Evolutionary conservation across 768 basidiomycete genomes (phyloP).

Genomic region (Tephrocybe rancida): DNA sequence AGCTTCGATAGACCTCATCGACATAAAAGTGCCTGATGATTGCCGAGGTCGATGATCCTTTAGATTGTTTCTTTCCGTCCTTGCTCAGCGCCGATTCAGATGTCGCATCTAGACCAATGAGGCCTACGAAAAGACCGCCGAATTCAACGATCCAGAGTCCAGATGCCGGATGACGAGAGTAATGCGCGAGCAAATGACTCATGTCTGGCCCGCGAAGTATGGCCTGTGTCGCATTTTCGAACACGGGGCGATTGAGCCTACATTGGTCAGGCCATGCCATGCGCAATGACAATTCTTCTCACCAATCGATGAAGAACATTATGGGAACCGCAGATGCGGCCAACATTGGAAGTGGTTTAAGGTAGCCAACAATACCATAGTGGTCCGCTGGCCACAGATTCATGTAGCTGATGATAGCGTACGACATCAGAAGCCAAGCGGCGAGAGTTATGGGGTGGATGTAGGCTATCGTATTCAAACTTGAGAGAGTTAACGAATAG

Average conservation of each 20-base stretch:
- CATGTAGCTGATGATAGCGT: conserved; percentile 59
- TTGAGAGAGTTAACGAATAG: conserved; percentile 1
- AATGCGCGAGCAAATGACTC: conserved; percentile 51
- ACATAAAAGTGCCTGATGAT: conserved; percentile 76
- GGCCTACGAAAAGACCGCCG: conserved; percentile 58
- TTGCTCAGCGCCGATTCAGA: conserved; percentile 31
- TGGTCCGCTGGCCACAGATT: conserved; percentile 65
- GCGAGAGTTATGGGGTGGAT: conserved; percentile 59
- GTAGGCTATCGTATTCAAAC: conserved; percentile 41
- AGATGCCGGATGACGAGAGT: conserved; percentile 61
- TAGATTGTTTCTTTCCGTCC: conserved; percentile 14
- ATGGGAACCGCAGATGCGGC: conserved; percentile 64
- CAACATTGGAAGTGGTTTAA: conserved; percentile 67
- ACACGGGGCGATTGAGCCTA: conserved; percentile 73
- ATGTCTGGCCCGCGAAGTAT: conserved; percentile 62
- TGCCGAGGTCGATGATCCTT: conserved; percentile 50
- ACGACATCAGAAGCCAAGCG: conserved; percentile 63
- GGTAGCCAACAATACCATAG: conserved; percentile 48
- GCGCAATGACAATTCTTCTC: conserved; percentile 15
- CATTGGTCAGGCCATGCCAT: neutral
- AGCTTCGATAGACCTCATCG: conserved; percentile 60
- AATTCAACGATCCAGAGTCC: conserved; percentile 74
- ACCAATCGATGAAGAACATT: conserved; percentile 76
- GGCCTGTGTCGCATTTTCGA: conserved; percentile 56
- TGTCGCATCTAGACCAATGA: conserved; percentile 72